Evolutionary conservation across 139 green algal species (phyloP).

Genomic region (Asterochloris sp.): DNA sequence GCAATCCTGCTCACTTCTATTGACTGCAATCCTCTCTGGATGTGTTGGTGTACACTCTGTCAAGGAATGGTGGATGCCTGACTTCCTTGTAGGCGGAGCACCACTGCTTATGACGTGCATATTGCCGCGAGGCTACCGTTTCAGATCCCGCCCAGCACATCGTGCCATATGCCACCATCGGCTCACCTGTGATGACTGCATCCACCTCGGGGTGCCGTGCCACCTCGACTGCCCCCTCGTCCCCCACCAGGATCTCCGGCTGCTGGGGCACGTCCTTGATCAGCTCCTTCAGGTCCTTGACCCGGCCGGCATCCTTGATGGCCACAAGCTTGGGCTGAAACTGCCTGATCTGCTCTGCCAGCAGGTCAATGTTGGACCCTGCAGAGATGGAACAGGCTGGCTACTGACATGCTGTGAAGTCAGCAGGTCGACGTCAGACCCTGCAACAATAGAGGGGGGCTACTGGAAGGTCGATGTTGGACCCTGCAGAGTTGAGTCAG

Average conservation of each 20-base stretch:
- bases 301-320: constrained; percentile 64
- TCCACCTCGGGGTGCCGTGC: constrained; percentile 44
- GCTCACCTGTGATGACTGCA: constrained; percentile 20
- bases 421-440: constrained; percentile 85
- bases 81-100: no score
- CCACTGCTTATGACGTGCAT: no score
- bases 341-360: constrained; percentile 65
- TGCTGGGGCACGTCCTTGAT: constrained; percentile 51
- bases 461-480: no score
- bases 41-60: no score
- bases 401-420: constrained; percentile 30
- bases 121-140: no score
- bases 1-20: no score
- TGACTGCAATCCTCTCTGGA: no score
- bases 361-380: constrained; percentile 81
- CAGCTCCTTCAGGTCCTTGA: constrained; percentile 52
- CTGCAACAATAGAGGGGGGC: no score
- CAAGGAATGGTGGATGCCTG: no score
- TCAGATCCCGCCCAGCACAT: not conserved
- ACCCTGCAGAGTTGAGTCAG: no score
- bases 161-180: not conserved
- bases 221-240: constrained; percentile 84
- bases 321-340: constrained; percentile 90
- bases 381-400: no score
- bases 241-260: constrained; percentile 90